These are phyloP conservation scores for Termitomyces sp. DNA, from an alignment of 768 basidiomycete genomes.

Conservation along the genomic window DNA sequence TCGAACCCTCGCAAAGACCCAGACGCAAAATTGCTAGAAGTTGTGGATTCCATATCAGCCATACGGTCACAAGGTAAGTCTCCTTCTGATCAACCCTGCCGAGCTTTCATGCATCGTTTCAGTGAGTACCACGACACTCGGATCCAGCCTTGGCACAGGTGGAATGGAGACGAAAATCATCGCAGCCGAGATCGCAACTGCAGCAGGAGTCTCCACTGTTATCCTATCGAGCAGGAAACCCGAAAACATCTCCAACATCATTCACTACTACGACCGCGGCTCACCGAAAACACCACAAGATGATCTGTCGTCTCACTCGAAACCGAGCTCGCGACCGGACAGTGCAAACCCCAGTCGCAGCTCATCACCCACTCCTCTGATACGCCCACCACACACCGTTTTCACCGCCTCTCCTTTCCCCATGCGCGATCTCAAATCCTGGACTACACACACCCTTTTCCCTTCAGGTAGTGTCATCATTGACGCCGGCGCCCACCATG, in stretches of 20 bases:
- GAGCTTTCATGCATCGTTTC: slow-evolving; percentile 5
- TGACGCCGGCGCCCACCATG: slow-evolving; percentile 84
- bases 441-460: slow-evolving; percentile 94
- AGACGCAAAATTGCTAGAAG: slow-evolving; percentile 42
- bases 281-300: slow-evolving; percentile 34
- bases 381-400: slow-evolving; percentile 80
- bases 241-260: slow-evolving; percentile 71
- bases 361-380: slow-evolving; percentile 21
- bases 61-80: slow-evolving; percentile 81
- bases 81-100: not conserved
- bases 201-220: slow-evolving; percentile 89
- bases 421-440: slow-evolving; percentile 84
- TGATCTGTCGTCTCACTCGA: slow-evolving; percentile 20
- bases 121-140: slow-evolving; percentile 93
- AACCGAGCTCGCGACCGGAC: not conserved
- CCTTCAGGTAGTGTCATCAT: slow-evolving; percentile 88
- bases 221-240: slow-evolving; percentile 85
- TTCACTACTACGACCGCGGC: slow-evolving; percentile 62
- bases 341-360: slow-evolving; percentile 18
- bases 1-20: slow-evolving; percentile 82
- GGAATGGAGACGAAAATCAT: slow-evolving; percentile 99
- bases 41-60: slow-evolving; percentile 61
- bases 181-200: slow-evolving; percentile 95
- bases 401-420: slow-evolving; percentile 76
- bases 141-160: slow-evolving; percentile 92